Evolutionary conservation across 345 rosid species (phyloP).

Genomic region (Pugionium dolabratum): DNA sequence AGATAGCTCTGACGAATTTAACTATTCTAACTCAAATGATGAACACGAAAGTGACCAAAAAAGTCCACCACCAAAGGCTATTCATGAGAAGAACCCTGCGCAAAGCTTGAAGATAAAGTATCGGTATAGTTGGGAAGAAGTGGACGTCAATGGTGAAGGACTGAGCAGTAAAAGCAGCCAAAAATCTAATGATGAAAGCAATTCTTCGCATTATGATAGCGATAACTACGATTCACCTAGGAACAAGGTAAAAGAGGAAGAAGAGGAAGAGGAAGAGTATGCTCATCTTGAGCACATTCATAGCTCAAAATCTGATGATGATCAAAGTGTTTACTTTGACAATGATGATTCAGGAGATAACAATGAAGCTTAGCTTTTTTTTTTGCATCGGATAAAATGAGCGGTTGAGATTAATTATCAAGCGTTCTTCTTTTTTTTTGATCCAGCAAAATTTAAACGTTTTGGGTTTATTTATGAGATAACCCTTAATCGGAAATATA

Average conservation of each 20-base stretch:
- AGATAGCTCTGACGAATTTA: constrained; percentile 15
- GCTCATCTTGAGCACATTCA: constrained; percentile 27
- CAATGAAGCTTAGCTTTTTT: background rate
- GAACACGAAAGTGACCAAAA: constrained; percentile 8
- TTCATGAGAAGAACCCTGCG: constrained; percentile 15
- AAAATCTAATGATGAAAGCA: constrained; percentile 35
- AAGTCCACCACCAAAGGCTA: constrained; percentile 2
- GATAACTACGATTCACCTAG: constrained; percentile 11
- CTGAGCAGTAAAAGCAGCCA: constrained; percentile 37
- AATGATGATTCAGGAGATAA: constrained; percentile 30
- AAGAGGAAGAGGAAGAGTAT: constrained; percentile 5
- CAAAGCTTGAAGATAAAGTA: constrained; percentile 40
- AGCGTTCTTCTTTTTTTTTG: background rate
- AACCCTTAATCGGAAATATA: background rate
- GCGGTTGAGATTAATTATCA: background rate
- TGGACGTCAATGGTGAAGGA: constrained; percentile 20
- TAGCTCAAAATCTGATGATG: constrained; percentile 34
- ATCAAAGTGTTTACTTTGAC: constrained; percentile 40
- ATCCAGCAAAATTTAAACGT: background rate
- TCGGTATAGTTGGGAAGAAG: constrained; percentile 42
- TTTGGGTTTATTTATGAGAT: background rate
- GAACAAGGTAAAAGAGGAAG: constrained; percentile 3
- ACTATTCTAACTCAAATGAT: constrained; percentile 15
- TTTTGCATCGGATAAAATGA: background rate
- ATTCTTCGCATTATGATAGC: constrained; percentile 30